Evolutionary conservation across 352 stramenopile genomes (phyloP), one percentile per base, ranked within the genome.

Genomic region (Blastocystis sp.): DNA sequence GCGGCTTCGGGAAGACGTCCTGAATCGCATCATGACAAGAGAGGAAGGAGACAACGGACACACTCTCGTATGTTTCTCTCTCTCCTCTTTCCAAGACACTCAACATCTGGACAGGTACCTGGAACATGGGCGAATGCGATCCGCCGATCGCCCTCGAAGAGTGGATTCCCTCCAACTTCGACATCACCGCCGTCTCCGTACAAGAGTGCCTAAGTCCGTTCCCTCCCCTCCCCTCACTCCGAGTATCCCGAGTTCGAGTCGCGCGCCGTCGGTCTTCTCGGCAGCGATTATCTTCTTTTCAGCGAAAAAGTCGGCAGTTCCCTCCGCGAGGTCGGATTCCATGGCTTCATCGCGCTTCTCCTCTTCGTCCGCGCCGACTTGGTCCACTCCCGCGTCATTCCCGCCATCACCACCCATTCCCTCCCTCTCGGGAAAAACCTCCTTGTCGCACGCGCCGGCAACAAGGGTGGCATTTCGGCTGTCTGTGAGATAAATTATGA

Each of bases 91-190:
- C n/a, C 24, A 32, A 78, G 67, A 57, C 67, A 21, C 27, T 78
- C 9, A 78, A 78, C 21, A 59, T 78, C 18, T 84, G 73, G 73
- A 73, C 73, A n/a, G 73, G 73, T 40, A 84, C 73, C 27, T 84
- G 73, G 73, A 84, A 84, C 48, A 84, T 84, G 73, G 73, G 73
- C 32, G 73, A 84, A 67, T 84, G 73, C 27, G 73, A 84, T n/a
- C 54, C 59, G 7, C 73, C 73, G 16, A 75, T 49, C 44, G 75
- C 78, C 38, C 49, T 84, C 32, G 73, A 84, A 67, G 73, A 84
- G 40, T 84, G 73, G 73, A 69, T 84, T 42, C 73, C 73, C 14
- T 24, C 46, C 21, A 40, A 9, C 24, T 84, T 84, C 56, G 73
- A 84, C 32, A 34, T 84, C n/a, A 73, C 54, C 36, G 73, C 73